A percentile compares a stretch with the other conserved stretches of the same genome.
Evolutionary conservation across 78 protist genomes (phyloP).

Genomic region (Polysphondylium violaceum): DNA sequence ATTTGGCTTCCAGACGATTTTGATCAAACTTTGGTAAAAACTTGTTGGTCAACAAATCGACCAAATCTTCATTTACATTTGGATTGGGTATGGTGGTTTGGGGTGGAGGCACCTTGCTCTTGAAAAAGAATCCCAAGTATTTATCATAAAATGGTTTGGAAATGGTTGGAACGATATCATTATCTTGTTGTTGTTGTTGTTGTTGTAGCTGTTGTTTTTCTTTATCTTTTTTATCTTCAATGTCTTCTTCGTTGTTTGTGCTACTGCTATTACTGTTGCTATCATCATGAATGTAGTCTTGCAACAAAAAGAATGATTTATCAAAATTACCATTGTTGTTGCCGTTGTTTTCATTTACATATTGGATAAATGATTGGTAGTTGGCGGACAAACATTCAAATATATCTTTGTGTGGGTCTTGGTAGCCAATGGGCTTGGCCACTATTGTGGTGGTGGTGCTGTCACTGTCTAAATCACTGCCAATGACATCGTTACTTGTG

Average conservation of each 20-base stretch:
- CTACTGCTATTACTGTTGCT: not conserved
- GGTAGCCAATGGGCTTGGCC: no score
- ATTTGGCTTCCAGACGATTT: not conserved
- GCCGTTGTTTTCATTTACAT: slow-evolving; percentile 7
- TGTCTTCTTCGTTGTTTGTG: not conserved
- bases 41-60: not conserved
- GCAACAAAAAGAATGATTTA: slow-evolving; percentile 16
- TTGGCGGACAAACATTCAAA: not conserved
- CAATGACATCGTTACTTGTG: not conserved
- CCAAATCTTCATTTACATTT: not conserved
- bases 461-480: not conserved
- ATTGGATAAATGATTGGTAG: not conserved
- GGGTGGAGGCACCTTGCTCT: not conserved
- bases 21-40: slow-evolving; percentile 51
- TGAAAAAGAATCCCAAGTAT: not conserved
- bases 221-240: not conserved
- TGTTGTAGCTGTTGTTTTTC: not conserved
- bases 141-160: no score
- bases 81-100: not conserved
- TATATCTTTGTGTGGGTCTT: not conserved
- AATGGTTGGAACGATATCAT: not conserved
- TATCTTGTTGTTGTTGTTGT: not conserved
- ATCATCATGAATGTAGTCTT: slow-evolving; percentile 1
- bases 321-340: slow-evolving; percentile 25
- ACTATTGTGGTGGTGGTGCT: not conserved